Evolutionary conservation across 164 flowering plant genomes (phyloP).

Genomic region (Liquidambar formosana): DNA sequence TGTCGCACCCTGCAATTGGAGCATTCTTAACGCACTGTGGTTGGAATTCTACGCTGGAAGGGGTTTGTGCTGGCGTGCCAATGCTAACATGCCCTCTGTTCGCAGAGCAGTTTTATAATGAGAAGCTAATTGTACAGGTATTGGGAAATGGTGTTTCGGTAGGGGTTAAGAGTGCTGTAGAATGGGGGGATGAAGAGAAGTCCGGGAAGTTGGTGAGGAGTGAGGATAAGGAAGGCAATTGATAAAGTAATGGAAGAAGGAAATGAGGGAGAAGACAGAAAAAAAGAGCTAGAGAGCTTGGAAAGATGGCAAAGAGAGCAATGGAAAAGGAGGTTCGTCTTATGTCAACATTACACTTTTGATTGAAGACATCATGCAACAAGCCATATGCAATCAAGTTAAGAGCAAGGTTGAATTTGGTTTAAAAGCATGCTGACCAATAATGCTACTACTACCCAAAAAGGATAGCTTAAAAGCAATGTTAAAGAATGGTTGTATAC

Average conservation of each 20-base stretch:
- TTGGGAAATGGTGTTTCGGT: conserved; percentile 1
- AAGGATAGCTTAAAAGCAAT: too few relatives aligned
- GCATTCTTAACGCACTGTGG: conserved; percentile 13
- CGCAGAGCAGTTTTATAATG: conserved; percentile 6
- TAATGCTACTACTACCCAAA: too few relatives aligned
- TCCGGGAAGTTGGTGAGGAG: background rate
- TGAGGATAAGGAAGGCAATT: background rate
- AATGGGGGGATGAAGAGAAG: background rate
- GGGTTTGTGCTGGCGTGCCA: background rate
- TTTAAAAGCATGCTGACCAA: too few relatives aligned
- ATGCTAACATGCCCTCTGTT: conserved; percentile 9
- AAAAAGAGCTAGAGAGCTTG: too few relatives aligned
- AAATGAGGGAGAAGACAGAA: conserved; percentile 6
- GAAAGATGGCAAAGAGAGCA: too few relatives aligned
- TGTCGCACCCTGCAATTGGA: conserved; percentile 4
- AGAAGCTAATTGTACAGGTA: conserved; percentile 2
- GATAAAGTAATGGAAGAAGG: conserved; percentile 1
- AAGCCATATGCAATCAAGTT: too few relatives aligned
- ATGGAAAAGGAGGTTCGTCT: too few relatives aligned
- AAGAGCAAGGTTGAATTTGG: too few relatives aligned
- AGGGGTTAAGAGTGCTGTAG: background rate
- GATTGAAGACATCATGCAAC: conserved; percentile 18
- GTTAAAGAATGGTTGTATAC: too few relatives aligned
- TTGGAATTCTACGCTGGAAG: conserved; percentile 12
- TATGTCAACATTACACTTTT: conserved; percentile 8